Conservation (phyloP, 805 yeast genomes). For the Priceomyces fermenticarens region DNA sequence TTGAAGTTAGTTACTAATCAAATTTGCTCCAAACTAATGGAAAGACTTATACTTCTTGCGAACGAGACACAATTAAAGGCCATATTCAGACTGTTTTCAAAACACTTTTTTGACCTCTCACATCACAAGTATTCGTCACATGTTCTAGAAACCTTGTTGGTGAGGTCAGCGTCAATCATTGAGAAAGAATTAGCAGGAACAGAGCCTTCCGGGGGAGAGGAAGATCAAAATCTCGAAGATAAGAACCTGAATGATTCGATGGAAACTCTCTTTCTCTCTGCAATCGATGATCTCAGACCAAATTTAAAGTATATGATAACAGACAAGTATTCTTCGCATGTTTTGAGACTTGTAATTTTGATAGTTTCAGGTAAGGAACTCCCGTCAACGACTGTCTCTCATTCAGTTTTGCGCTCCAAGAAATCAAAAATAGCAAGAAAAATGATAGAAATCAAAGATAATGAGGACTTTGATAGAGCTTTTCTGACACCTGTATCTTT, state of each 20-base stretch:
- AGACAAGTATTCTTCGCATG: conserved; percentile 88
- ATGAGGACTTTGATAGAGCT: conserved; percentile 61
- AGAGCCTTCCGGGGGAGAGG: conserved; percentile 32
- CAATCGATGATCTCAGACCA: conserved; percentile 67
- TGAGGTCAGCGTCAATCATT: conserved; percentile 67
- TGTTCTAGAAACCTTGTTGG: conserved; percentile 82
- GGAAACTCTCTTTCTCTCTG: conserved; percentile 62
- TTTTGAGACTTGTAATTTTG: conserved; percentile 66
- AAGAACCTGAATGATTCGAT: conserved; percentile 45
- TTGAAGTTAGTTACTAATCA: conserved; percentile 90
- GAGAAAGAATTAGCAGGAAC: conserved; percentile 64
- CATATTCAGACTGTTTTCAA: conserved; percentile 63
- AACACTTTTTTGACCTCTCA: conserved; percentile 73
- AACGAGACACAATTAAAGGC: conserved; percentile 61
- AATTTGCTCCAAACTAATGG: conserved; percentile 90
- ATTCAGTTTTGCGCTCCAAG: conserved; percentile 76
- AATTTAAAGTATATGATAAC: conserved; percentile 55
- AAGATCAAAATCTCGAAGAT: conserved; percentile 31
- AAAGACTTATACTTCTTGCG: conserved; percentile 72
- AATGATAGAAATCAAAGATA: conserved; percentile 85
- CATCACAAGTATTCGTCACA: conserved; percentile 92
- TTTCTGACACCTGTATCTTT: conserved; percentile 71
- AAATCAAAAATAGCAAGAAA: conserved; percentile 86
- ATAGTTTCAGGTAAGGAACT: conserved; percentile 74
- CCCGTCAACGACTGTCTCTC: conserved; percentile 67